Conservation (phyloP, 2,329 filamentous ascomycete genomes). For the Ophiostoma ulmi region DNA sequence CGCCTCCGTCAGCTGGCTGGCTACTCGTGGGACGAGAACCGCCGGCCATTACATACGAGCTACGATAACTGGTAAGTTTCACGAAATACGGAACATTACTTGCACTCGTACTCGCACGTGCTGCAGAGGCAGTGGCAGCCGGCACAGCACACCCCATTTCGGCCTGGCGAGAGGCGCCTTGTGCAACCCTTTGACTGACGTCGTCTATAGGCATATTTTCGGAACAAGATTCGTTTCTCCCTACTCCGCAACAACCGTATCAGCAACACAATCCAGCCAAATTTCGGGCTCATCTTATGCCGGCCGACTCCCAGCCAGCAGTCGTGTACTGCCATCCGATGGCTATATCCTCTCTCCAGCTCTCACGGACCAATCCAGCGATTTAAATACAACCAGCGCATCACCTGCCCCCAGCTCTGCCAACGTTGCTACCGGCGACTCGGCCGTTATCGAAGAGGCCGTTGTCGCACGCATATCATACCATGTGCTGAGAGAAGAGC, state of each 20-base stretch:
- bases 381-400: constrained; percentile 34
- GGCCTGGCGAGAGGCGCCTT: background rate
- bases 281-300: constrained; percentile 42
- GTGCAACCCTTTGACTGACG: background rate
- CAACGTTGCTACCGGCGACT: constrained; percentile 40
- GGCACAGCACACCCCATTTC: background rate
- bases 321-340: constrained; percentile 44
- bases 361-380: constrained; percentile 39
- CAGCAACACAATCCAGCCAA: constrained; percentile 34
- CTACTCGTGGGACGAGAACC: constrained; percentile 69
- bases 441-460: constrained; percentile 54
- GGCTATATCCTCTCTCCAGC: constrained; percentile 31
- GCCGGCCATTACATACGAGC: constrained; percentile 55
- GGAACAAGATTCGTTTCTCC: constrained; percentile 56
- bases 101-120: background rate
- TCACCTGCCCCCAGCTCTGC: constrained; percentile 35
- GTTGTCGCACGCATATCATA: constrained; percentile 79
- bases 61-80: constrained; percentile 77
- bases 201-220: constrained; percentile 53
- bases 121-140: background rate
- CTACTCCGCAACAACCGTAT: constrained; percentile 41
- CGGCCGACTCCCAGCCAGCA: constrained; percentile 40
- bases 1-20: constrained; percentile 67
- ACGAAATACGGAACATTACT: background rate
- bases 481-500: constrained; percentile 76